phyloP scores from a whole-genome alignment of 305 asterid species.

The Ilex paraguariensis region DNA sequence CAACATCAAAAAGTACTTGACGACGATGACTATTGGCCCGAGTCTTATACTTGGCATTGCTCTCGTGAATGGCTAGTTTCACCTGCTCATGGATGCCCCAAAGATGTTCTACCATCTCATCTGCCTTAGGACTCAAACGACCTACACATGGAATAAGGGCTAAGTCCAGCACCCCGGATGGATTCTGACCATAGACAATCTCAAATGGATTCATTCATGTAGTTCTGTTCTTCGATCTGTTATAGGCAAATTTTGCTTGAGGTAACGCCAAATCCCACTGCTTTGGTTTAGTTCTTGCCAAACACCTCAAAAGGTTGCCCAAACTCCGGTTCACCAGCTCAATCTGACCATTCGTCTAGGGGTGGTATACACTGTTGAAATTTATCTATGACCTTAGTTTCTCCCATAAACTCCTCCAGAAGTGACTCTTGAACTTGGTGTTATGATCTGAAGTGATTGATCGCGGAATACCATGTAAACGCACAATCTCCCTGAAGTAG shows the following conservation, averaged over 20 bases:
- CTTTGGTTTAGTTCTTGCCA: too few species aligned
- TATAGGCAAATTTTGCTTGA: too few species aligned
- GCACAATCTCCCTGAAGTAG: background rate
- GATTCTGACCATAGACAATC: background rate
- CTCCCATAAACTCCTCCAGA: background rate
- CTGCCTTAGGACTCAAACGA: background rate
- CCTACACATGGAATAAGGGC: too few species aligned
- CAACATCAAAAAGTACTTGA: too few species aligned
- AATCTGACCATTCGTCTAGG: background rate
- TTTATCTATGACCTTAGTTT: background rate
- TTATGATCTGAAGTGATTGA: background rate
- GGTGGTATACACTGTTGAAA: background rate
- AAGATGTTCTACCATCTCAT: background rate
- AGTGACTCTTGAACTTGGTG: background rate
- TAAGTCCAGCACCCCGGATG: too few species aligned
- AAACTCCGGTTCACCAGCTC: background rate
- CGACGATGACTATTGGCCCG: too few species aligned
- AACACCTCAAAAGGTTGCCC: background rate
- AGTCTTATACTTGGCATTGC: background rate
- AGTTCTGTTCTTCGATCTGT: too few species aligned
- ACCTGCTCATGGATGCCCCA: slow-evolving; percentile 1
- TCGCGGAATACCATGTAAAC: background rate
- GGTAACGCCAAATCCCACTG: too few species aligned
- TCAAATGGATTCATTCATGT: background rate
- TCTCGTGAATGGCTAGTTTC: background rate